A percentile compares a stretch with the other conserved stretches of the same genome.
Evolutionary conservation across 139 green algal genomes (phyloP).

Genomic region (Nannochloris sp.): DNA sequence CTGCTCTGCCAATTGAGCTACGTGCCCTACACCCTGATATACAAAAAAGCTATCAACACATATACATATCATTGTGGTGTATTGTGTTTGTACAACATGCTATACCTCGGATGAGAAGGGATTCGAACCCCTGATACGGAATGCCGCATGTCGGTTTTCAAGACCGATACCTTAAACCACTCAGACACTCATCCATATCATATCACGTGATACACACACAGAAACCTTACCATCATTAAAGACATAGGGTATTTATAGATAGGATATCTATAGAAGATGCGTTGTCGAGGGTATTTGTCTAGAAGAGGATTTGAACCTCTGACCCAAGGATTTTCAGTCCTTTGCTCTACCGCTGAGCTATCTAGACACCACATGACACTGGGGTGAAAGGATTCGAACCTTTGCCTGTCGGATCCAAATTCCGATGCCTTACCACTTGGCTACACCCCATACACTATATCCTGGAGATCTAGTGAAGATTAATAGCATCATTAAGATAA

Average conservation of each 20-base stretch:
- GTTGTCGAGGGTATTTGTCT: neutral
- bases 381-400: constrained; percentile 7
- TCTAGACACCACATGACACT: constrained; percentile 1
- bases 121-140: constrained; percentile 13
- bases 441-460: constrained; percentile 7
- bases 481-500: constrained; percentile 55
- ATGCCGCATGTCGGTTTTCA: constrained; percentile 37
- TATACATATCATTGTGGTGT: too few species aligned
- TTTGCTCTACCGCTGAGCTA: constrained; percentile 23
- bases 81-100: too few species aligned
- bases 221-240: too few species aligned
- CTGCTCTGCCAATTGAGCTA: constrained; percentile 38
- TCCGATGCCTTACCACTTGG: constrained; percentile 8
- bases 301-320: constrained; percentile 14
- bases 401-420: constrained; percentile 10
- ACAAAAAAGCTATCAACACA: too few species aligned
- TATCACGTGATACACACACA: too few species aligned
- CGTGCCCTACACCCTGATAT: neutral
- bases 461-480: constrained; percentile 24
- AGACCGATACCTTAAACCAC: constrained; percentile 49
- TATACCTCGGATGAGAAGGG: neutral
- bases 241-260: too few species aligned
- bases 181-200: constrained; percentile 41
- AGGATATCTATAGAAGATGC: too few species aligned
- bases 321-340: constrained; percentile 23